Percentiles rank a stretch among this genome's conserved stretches.
Evolutionary conservation across 331 rosid species (phyloP).

Genomic region (Acacia concinna): DNA sequence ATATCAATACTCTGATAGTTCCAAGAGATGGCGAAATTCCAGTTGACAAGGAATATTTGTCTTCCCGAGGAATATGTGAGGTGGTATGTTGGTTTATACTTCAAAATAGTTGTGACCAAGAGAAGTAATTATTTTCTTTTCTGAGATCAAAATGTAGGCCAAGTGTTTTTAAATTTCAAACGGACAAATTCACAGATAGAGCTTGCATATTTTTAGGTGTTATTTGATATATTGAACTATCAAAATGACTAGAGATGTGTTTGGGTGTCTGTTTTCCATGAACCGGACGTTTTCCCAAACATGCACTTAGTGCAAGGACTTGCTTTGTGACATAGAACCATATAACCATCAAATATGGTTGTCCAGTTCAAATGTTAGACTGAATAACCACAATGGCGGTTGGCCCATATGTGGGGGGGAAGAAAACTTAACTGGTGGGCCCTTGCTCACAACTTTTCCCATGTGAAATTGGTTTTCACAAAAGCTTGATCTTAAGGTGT

Average conservation of each 20-base stretch:
- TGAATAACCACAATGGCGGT: neutral
- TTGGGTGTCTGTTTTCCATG: neutral
- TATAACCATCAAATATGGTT: neutral
- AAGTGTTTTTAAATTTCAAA: neutral
- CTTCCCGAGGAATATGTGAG: constrained; percentile 72
- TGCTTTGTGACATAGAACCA: neutral
- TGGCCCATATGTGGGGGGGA: neutral
- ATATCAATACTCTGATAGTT: constrained; percentile 73
- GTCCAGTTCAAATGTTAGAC: neutral
- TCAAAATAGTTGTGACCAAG: constrained; percentile 5
- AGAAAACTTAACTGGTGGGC: neutral
- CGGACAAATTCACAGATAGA: constrained; percentile 19
- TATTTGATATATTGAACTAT: neutral
- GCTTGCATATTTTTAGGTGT: constrained; percentile 1
- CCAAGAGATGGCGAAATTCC: constrained; percentile 71
- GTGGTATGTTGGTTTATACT: constrained; percentile 61
- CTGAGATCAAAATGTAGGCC: constrained; percentile 2
- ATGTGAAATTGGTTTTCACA: neutral
- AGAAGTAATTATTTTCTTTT: constrained; percentile 11
- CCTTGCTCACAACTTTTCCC: neutral
- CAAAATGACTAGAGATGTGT: neutral
- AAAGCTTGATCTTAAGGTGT: neutral
- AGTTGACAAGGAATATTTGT: constrained; percentile 56
- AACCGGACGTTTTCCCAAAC: neutral
- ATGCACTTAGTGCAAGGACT: neutral